These are phyloP conservation scores for Saccharomycodes ludwigii DNA, from an alignment of 805 yeast genomes.

Conservation along the genomic window DNA sequence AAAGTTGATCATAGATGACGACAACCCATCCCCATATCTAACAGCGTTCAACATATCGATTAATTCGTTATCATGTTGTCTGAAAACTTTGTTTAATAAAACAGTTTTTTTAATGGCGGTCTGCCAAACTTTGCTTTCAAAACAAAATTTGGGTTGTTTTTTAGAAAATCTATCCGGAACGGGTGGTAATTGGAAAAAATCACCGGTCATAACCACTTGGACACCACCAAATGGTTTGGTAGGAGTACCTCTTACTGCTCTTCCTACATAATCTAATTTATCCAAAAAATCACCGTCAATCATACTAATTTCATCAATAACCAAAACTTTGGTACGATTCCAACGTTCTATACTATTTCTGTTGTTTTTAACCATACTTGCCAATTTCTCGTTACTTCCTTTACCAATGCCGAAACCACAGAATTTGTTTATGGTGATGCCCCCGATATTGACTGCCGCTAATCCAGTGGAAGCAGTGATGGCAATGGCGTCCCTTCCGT, in stretches of 20 bases:
- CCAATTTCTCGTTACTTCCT: conserved; percentile 33
- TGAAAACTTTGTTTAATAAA: conserved; percentile 64
- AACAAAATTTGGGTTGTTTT: conserved; percentile 42
- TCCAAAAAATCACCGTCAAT: conserved; percentile 57
- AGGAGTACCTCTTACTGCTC: conserved; percentile 32
- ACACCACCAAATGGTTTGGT: conserved; percentile 66
- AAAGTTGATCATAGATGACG: conserved; percentile 31
- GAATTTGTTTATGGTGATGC: conserved; percentile 63
- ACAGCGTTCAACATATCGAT: conserved; percentile 71
- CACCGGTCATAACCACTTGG: conserved; percentile 67
- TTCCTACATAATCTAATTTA: conserved; percentile 50
- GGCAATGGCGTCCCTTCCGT: conserved; percentile 42
- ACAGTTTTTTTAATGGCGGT: conserved; percentile 51
- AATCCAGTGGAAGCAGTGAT: conserved; percentile 80
- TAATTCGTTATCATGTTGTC: conserved; percentile 70
- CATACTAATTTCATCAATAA: conserved; percentile 76
- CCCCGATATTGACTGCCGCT: conserved; percentile 76
- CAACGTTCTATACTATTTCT: conserved; percentile 41
- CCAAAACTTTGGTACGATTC: conserved; percentile 43
- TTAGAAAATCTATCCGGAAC: conserved; percentile 27
- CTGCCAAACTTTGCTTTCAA: conserved; percentile 64
- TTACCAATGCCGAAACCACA: conserved; percentile 68
- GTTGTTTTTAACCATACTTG: conserved; percentile 41
- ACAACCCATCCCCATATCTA: conserved; percentile 52
- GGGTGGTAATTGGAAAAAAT: conserved; percentile 75